These are phyloP conservation scores for Thuidium tamariscinum DNA, from an alignment of 225 moss, liverwort and hornwort genomes.

Conservation along the genomic window DNA sequence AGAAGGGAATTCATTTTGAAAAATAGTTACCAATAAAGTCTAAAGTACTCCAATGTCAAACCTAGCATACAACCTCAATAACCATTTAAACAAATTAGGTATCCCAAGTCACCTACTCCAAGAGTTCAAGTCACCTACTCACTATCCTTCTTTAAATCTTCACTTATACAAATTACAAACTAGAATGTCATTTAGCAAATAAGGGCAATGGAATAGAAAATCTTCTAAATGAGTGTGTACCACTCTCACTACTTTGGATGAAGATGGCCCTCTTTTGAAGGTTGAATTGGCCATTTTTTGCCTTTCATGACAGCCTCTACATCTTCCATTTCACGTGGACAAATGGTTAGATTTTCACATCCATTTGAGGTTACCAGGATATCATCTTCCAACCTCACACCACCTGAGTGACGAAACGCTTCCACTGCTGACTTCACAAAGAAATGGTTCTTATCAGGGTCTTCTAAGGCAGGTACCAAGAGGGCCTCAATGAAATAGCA, in stretches of 20 bases:
- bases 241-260: no score
- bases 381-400: conserved; percentile 93
- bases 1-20: no score
- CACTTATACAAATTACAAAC: background rate
- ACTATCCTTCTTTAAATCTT: background rate
- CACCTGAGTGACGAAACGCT: conserved; percentile 45
- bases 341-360: conserved; percentile 79
- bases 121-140: no score
- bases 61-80: background rate
- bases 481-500: conserved; percentile 84
- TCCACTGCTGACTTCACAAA: conserved; percentile 45
- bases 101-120: background rate
- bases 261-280: background rate
- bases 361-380: conserved; percentile 77
- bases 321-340: conserved; percentile 82
- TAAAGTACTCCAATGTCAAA: background rate
- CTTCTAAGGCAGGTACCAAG: conserved; percentile 52
- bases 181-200: background rate
- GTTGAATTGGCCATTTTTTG: conserved; percentile 46
- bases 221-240: background rate
- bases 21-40: background rate
- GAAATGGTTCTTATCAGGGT: conserved; percentile 42
- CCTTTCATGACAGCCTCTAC: conserved; percentile 87
- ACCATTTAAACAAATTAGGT: background rate
- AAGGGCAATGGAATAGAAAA: background rate